Evolutionary conservation across 805 yeast genomes (phyloP), one percentile per base, ranked within the genome.

Genomic region (Starmerella geochares): DNA sequence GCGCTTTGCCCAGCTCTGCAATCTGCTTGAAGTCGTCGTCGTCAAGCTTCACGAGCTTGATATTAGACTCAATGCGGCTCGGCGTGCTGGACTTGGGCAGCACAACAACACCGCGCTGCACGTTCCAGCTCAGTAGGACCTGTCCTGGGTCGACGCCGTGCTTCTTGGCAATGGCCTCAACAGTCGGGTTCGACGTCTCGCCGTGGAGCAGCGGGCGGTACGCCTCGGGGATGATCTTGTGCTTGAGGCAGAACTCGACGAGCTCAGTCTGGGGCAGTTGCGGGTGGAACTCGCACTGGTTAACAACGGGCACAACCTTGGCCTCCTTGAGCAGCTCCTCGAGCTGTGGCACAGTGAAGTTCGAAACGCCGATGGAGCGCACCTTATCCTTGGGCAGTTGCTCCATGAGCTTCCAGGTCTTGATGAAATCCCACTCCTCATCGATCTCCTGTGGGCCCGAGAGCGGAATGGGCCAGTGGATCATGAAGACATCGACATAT

Each of bases 201-300:
- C 68, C 62, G 2, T 80, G 69, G 6, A 88, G 92, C 53, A 84
- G 73, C 35, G 94, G 92, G 27, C 86, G 78, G 65, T 83, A 85
- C 7, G 90, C 92, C 61, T 82, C 82, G 46, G 80, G 64, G 25
- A 69, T 62, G 54, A 81, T 79, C 49, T 71, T 76, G 49, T 82
- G 67, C 21, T 65, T 62, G 47, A 70, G 65, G 64, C 79, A 72
- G 66, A 63, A 79, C 27, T 75, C 73, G 39, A 74, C 63, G 54
- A 84, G 69, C 52, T 79, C 79, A 10, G 64, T 68, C 63, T 83
- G 88, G 32, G 85, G 85, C 48, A 80, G 71, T 54, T 73, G 72
- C 45, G 87, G 87, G 65, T 84, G 92, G 49, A 78, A 66, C 67
- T 85, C 94, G 51, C 81, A 71, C 69, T 85, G 94, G 66, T 80